These are phyloP conservation scores for Dipteronia sinensis DNA, from an alignment of 345 rosid species.

Conservation along the genomic window DNA sequence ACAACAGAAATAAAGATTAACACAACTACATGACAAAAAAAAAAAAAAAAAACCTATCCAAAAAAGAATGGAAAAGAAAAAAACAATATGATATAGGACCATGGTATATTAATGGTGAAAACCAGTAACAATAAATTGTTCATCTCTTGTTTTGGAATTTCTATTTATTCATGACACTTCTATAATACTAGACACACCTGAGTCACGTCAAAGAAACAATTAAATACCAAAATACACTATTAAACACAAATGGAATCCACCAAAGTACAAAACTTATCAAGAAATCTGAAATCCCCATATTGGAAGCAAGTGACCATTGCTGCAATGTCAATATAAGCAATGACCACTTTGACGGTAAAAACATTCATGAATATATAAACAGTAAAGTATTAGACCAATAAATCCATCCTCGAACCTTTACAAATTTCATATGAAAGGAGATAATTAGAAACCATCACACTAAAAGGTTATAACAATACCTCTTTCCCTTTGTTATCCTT, in stretches of 20 bases:
- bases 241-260: not conserved
- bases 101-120: not conserved
- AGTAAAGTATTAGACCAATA: not conserved
- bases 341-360: not conserved
- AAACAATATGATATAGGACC: not conserved
- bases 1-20: not conserved
- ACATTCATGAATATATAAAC: not conserved
- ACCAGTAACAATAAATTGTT: not conserved
- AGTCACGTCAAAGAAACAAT: not conserved
- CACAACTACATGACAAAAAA: not conserved
- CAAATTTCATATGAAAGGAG: not conserved
- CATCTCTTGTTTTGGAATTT: not conserved
- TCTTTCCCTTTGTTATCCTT: conserved; percentile 64
- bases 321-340: not conserved
- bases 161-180: not conserved
- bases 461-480: conserved; percentile 38
- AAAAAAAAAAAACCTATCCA: not conserved
- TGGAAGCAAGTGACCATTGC: not conserved
- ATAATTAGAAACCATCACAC: conserved; percentile 1
- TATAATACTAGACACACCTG: not conserved
- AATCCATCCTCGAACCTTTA: not conserved
- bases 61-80: not conserved
- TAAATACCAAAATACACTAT: not conserved
- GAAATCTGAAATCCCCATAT: not conserved
- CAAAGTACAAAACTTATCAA: not conserved